Conservation (phyloP, 768 basidiomycete genomes). For the Trichaptum fuscoviolaceum region DNA sequence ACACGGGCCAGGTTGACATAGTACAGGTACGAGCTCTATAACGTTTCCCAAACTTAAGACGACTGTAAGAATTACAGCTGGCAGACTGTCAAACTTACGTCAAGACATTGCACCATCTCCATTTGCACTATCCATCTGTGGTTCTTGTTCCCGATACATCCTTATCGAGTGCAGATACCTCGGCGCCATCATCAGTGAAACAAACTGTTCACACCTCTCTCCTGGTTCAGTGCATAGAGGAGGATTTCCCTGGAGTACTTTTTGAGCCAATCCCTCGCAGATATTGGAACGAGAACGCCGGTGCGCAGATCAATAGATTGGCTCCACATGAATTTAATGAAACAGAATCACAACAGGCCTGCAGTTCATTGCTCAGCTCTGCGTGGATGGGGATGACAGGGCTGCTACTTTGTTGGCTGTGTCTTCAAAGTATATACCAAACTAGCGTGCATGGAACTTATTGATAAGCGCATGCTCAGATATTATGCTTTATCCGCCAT, state of each 20-base stretch:
- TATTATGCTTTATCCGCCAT: conserved; percentile 86
- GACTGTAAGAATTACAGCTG: conserved; percentile 39
- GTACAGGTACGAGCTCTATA: conserved; percentile 52
- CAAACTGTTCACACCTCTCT: conserved; percentile 46
- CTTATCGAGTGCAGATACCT: conserved; percentile 50
- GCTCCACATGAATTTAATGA: conserved; percentile 5
- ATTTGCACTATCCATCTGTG: conserved; percentile 62
- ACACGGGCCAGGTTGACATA: conserved; percentile 68
- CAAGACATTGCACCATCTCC: conserved; percentile 83
- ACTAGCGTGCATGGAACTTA: neutral
- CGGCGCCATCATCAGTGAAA: conserved; percentile 39
- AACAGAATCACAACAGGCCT: conserved; percentile 43
- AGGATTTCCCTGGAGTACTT: conserved; percentile 65
- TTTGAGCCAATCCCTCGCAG: conserved; percentile 69
- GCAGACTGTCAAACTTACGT: conserved; percentile 86
- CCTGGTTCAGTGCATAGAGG: conserved; percentile 65
- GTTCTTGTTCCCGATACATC: conserved; percentile 84
- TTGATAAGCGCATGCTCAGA: conserved; percentile 34
- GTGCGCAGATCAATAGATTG: conserved; percentile 29
- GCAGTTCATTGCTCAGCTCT: conserved; percentile 73
- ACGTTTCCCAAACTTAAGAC: neutral
- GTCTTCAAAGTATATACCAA: conserved; percentile 61
- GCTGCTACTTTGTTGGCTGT: conserved; percentile 75
- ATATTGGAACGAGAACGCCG: conserved; percentile 83
- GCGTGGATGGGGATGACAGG: conserved; percentile 75